These are phyloP conservation scores for Alternaria tenuissima DNA, from an alignment of 2,329 filamentous ascomycete genomes.

Conservation along the genomic window DNA sequence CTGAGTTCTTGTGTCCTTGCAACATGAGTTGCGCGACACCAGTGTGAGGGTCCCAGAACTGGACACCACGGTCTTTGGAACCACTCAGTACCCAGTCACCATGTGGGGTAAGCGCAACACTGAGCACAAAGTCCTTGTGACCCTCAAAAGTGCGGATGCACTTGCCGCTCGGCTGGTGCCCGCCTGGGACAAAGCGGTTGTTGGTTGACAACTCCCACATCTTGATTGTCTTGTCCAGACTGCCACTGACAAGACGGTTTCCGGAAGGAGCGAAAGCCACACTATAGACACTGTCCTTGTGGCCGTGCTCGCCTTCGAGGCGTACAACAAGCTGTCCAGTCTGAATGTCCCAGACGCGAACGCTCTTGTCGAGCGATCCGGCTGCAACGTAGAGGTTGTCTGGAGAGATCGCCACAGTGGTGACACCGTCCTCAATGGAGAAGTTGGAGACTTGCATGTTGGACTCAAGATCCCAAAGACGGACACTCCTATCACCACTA, in stretches of 20 bases:
- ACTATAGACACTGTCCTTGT: slow-evolving; percentile 96
- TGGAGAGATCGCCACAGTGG: slow-evolving; percentile 95
- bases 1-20: slow-evolving; percentile 97
- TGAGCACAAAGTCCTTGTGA: slow-evolving; percentile 98
- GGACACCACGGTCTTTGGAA: slow-evolving; percentile 95
- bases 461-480: slow-evolving; percentile 93
- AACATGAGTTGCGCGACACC: slow-evolving; percentile 97
- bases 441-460: slow-evolving; percentile 84
- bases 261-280: slow-evolving; percentile 96
- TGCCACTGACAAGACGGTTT: slow-evolving; percentile 91
- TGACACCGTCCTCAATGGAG: slow-evolving; percentile 95
- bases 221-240: slow-evolving; percentile 97
- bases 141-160: slow-evolving; percentile 98
- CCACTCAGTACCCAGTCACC: slow-evolving; percentile 96
- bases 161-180: slow-evolving; percentile 82
- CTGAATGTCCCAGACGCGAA: slow-evolving; percentile 93
- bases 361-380: slow-evolving; percentile 95
- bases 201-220: slow-evolving; percentile 93
- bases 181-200: slow-evolving; percentile 70
- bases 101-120: slow-evolving; percentile 93
- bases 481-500: slow-evolving; percentile 91
- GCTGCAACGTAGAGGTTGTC: slow-evolving; percentile 94
- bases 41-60: slow-evolving; percentile 97
- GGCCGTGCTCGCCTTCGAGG: slow-evolving; percentile 89
- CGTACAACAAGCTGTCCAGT: slow-evolving; percentile 88